Evolutionary conservation across 2,329 filamentous ascomycete genomes (phyloP), one percentile per base, ranked within the genome.

Genomic region (Penicillium nordicum): DNA sequence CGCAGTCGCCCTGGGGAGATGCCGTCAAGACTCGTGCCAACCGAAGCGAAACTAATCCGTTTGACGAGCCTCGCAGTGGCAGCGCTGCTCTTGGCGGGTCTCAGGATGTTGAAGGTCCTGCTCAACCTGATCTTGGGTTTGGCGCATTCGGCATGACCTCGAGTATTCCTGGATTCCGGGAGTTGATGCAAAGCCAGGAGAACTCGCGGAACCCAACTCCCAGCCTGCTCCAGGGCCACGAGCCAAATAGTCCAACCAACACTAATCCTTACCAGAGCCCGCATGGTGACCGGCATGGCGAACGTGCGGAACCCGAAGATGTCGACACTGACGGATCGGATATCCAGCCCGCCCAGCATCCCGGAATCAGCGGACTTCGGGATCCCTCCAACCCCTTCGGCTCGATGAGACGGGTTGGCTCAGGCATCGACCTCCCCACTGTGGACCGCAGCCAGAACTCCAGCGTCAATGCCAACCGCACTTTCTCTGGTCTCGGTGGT

Each of bases 211-310:
- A 84, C 60, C 80, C 82, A 42, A 81, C 80, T 16, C 81, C 82
- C 11, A 78, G 76, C 49, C 72, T 78, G 50, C 73, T 76, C 46
- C 75, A 78, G 50, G 74, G 76, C 46, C 80, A 87, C 62, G 89
- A 91, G 57, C 88, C 89, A 0, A 84, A 90, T 69, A 97, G 93
- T 71, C 94, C 94, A 11, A 94, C 92, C 0, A 90, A 96, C 68
- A 97, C 94, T 3, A 99, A 99, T 69, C 94, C 94, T 1, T 99
- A 94, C 71, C 90, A 92, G 62, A 97, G 93, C 72, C 94, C 94
- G 2, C 85, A 89, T 8, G 89, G 88, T 37, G 88, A 92, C 27
- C 86, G 86, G 43, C 53, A 55, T 25, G 53, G 53, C 27, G 53
- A 55, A 27, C 48, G 53, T 3, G 79, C 79, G 5, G 86, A 90